A percentile compares a stretch with the other conserved stretches of the same genome.
Conservation (phyloP, 441 rosid genomes). For the Rhodomyrtus psidioides region DNA sequence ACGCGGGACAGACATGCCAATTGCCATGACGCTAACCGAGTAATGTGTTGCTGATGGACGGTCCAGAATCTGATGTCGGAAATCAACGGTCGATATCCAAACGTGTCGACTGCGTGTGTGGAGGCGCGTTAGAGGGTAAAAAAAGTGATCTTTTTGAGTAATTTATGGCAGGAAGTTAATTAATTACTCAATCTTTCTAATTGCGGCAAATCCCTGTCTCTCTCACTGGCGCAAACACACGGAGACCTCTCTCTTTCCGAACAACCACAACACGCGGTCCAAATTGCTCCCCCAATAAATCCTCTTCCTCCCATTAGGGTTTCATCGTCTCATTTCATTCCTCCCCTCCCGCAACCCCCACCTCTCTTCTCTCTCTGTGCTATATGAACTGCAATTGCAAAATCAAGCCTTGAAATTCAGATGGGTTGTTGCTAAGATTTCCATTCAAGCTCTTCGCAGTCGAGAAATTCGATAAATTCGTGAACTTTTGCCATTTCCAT, state of each 20-base stretch:
- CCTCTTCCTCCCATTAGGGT: too few species aligned
- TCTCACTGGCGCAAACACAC: neutral
- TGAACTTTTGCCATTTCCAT: neutral
- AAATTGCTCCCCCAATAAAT: conserved; percentile 25
- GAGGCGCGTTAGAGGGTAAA: neutral
- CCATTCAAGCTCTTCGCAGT: neutral
- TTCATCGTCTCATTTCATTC: too few species aligned
- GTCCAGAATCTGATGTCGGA: neutral
- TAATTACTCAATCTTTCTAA: neutral
- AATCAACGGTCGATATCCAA: neutral
- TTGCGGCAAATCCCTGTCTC: neutral
- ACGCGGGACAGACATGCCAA: neutral
- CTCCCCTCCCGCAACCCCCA: neutral
- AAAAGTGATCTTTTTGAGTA: neutral
- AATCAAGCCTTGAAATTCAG: neutral
- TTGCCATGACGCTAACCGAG: neutral
- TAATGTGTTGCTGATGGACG: neutral
- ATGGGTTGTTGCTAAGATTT: neutral
- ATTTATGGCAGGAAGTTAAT: neutral
- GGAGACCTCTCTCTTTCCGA: conserved; percentile 6
- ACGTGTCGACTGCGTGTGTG: conserved; percentile 31
- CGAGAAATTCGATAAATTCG: neutral
- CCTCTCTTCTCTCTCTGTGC: neutral
- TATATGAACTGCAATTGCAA: neutral
- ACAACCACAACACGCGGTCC: conserved; percentile 46